Conservation (phyloP, 192 early-diverging fungal genomes). For the Coemansia sp. region DNA sequence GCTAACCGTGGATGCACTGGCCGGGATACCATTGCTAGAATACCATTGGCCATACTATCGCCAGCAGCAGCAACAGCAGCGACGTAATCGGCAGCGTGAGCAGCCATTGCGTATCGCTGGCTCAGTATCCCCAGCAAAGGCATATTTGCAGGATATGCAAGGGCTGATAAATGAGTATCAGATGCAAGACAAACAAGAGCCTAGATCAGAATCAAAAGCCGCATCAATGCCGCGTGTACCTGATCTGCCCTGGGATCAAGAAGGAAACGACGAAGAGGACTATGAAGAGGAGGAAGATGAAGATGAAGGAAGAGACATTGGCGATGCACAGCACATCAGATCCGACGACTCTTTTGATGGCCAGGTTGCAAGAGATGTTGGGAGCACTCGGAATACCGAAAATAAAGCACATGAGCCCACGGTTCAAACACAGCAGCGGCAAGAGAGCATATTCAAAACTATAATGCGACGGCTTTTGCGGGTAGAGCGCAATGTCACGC, state of each 20-base stretch:
- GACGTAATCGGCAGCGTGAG: too few species aligned
- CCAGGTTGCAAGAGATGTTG: too few species aligned
- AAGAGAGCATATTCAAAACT: constrained; percentile 87
- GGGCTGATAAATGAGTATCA: constrained; percentile 39
- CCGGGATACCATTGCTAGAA: constrained; percentile 20
- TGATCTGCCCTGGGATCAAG: constrained; percentile 37
- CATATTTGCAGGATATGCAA: constrained; percentile 45
- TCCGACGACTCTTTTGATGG: too few species aligned
- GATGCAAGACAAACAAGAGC: constrained; percentile 17
- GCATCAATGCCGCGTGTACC: constrained; percentile 39
- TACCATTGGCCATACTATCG: constrained; percentile 31
- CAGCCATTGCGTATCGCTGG: constrained; percentile 32
- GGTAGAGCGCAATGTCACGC: constrained; percentile 78
- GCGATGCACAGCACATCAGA: too few species aligned
- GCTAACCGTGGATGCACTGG: constrained; percentile 31
- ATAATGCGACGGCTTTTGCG: constrained; percentile 79
- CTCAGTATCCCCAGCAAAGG: constrained; percentile 29
- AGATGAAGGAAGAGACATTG: not conserved
- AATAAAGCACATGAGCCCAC: constrained; percentile 12
- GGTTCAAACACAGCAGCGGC: constrained; percentile 36
- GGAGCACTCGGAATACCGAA: not conserved
- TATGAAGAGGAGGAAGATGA: constrained; percentile 25
- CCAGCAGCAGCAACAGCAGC: constrained; percentile 6
- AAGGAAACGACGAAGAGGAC: constrained; percentile 34
- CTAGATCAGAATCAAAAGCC: constrained; percentile 3